Conservation (phyloP, 2,329 filamentous ascomycete genomes). For the Cytospora piceicola region DNA sequence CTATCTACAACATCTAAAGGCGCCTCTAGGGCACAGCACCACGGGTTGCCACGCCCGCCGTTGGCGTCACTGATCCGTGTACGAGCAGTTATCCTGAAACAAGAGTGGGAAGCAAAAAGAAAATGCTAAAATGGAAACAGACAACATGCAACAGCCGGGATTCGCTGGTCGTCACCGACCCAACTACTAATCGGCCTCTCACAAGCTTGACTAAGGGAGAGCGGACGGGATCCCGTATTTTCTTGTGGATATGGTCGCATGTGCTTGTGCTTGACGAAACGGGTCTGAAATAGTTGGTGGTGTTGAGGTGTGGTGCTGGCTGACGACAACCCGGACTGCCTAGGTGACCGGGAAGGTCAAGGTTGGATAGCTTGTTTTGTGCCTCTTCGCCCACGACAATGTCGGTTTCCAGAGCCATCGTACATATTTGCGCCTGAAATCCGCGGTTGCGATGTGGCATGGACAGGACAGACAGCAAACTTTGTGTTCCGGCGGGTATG, state of each 20-base stretch:
- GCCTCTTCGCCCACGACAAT: neutral
- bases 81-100: neutral
- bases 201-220: slow-evolving; percentile 15
- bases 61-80: too few species aligned
- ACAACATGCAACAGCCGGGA: slow-evolving; percentile 9
- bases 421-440: neutral
- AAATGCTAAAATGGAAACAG: neutral
- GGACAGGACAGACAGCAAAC: neutral
- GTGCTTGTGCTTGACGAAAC: neutral
- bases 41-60: too few species aligned
- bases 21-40: too few species aligned
- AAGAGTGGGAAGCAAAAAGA: neutral
- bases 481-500: too few species aligned
- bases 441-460: neutral
- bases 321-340: neutral
- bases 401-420: too few species aligned
- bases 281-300: neutral
- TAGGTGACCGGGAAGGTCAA: too few species aligned
- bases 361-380: neutral
- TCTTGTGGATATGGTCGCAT: slow-evolving; percentile 14
- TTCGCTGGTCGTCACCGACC: slow-evolving; percentile 13
- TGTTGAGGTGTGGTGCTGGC: neutral
- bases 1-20: too few species aligned
- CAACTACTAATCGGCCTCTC: slow-evolving; percentile 12
- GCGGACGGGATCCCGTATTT: slow-evolving; percentile 7